These are phyloP conservation scores for Trichosporon sp. DNA, from an alignment of 1,284 basidiomycete species.

Conservation along the genomic window DNA sequence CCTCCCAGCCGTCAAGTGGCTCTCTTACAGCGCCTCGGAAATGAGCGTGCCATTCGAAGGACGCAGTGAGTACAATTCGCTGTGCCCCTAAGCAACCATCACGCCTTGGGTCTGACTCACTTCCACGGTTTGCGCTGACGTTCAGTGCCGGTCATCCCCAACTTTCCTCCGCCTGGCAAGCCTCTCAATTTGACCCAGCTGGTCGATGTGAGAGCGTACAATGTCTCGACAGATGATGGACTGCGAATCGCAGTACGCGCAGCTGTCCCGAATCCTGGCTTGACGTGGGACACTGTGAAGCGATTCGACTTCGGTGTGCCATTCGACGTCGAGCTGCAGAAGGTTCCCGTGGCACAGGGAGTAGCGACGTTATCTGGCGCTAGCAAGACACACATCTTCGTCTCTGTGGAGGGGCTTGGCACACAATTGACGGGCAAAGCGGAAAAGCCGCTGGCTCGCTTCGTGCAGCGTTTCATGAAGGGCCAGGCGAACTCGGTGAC, in stretches of 20 bases:
- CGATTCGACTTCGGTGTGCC: slow-evolving; percentile 22
- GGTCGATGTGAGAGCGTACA: slow-evolving; percentile 36
- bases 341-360: slow-evolving; percentile 35
- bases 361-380: slow-evolving; percentile 19
- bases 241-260: slow-evolving; percentile 34
- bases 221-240: slow-evolving; percentile 20
- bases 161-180: slow-evolving; percentile 36
- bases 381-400: background rate
- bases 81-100: background rate
- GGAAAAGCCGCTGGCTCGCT: slow-evolving; percentile 4
- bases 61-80: slow-evolving; percentile 30
- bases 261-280: slow-evolving; percentile 31
- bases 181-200: slow-evolving; percentile 37
- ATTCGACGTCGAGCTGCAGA: slow-evolving; percentile 37
- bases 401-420: slow-evolving; percentile 15
- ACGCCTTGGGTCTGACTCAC: too few relatives aligned
- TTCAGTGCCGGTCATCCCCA: slow-evolving; percentile 39
- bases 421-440: slow-evolving; percentile 32
- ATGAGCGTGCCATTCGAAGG: slow-evolving; percentile 27
- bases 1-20: slow-evolving; percentile 28
- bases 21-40: slow-evolving; percentile 27
- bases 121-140: slow-evolving; percentile 8
- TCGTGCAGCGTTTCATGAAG: background rate
- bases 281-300: background rate
- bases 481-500: slow-evolving; percentile 28